Conservation (phyloP, 192 early-diverging fungal genomes). For the Coemansia sp. region DNA sequence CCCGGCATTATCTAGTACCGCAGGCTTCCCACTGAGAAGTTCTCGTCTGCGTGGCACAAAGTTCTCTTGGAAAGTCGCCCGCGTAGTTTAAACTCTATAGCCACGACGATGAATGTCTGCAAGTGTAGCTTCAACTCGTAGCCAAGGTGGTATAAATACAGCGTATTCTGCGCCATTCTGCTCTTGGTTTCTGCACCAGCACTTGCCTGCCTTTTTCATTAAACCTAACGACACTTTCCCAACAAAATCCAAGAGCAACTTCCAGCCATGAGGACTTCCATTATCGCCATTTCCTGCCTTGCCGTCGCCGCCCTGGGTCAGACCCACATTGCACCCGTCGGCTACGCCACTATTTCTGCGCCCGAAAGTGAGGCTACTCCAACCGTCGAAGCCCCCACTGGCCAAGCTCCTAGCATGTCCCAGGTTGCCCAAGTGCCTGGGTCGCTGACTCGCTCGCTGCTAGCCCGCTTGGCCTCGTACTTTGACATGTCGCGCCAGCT, state of each 20-base stretch:
- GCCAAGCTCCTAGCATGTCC: background rate
- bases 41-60: background rate
- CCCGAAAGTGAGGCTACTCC: background rate
- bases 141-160: background rate
- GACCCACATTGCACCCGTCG: background rate
- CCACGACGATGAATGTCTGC: constrained; percentile 1
- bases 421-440: background rate
- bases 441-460: constrained; percentile 3
- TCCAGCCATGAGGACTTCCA: background rate
- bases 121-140: background rate
- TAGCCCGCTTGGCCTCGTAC: constrained; percentile 18
- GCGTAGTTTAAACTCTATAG: background rate
- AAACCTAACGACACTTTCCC: background rate
- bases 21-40: background rate
- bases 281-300: background rate
- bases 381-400: background rate
- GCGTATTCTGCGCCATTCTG: background rate
- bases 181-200: constrained; percentile 1
- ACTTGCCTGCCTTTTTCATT: background rate
- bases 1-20: background rate
- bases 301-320: background rate
- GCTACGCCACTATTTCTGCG: background rate
- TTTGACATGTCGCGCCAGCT: constrained; percentile 19
- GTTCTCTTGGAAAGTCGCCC: background rate
- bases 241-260: background rate